These are phyloP conservation scores for Pelargonium cotyledonis DNA, from an alignment of 441 rosid species.

Conservation along the genomic window DNA sequence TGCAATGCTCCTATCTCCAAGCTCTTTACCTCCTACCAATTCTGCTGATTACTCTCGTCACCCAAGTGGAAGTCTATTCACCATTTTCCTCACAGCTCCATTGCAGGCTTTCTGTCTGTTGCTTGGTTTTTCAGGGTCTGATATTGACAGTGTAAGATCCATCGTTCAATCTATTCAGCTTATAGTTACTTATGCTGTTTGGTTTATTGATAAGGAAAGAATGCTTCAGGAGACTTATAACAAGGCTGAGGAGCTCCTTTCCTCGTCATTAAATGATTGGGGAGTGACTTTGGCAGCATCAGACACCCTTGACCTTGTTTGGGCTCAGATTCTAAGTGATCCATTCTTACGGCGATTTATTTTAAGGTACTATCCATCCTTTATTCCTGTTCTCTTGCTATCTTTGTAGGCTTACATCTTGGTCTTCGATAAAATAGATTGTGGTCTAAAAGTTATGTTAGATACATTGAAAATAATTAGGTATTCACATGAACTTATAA, in stretches of 20 bases:
- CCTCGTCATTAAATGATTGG: slow-evolving; percentile 68
- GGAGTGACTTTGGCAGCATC: slow-evolving; percentile 62
- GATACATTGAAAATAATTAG: neutral
- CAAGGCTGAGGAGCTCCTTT: slow-evolving; percentile 66
- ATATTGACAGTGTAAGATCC: slow-evolving; percentile 56
- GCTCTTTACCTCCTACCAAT: slow-evolving; percentile 41
- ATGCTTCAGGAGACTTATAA: slow-evolving; percentile 47
- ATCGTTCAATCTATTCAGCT: slow-evolving; percentile 9
- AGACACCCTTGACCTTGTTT: slow-evolving; percentile 71
- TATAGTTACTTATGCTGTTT: slow-evolving; percentile 16
- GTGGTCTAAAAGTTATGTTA: neutral
- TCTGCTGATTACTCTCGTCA: slow-evolving; percentile 55
- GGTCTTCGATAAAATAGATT: neutral
- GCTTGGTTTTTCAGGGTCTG: slow-evolving; percentile 69
- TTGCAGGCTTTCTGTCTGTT: slow-evolving; percentile 80
- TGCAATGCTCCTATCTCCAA: slow-evolving; percentile 79
- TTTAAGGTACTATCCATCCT: slow-evolving; percentile 49
- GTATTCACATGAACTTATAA: too few species aligned
- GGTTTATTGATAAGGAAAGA: slow-evolving; percentile 18
- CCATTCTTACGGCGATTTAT: slow-evolving; percentile 84
- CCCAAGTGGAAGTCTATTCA: slow-evolving; percentile 73
- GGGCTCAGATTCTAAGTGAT: slow-evolving; percentile 82
- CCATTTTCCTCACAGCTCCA: slow-evolving; percentile 79
- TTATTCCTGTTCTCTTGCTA: neutral
- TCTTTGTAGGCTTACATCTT: neutral